Base-by-base conservation (phyloP, 306 rosid species). In the Pachyrhizus erosus region DNA sequence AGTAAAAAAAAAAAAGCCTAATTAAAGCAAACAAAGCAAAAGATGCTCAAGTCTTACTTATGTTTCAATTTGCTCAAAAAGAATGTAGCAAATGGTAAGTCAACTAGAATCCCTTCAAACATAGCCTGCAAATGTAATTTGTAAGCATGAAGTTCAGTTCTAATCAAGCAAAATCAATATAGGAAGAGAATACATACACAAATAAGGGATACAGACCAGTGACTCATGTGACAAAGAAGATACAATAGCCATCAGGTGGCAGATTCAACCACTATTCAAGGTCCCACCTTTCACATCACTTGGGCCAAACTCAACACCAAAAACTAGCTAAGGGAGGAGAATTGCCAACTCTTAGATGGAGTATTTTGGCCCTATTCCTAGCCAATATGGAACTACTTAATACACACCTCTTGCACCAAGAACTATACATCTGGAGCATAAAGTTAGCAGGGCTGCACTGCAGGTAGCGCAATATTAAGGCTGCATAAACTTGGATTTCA, bases 51-150 rank as follows among this genome's bases (percentile, higher is more conserved):
- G 78, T 78, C 99, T 92, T 91, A 96, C 99, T 93, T 96, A 73
- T 89, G 96, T 87, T 93, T 96, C 87, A 96, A 81, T 88, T 96
- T 96, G 91, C 99, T 96, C 89, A 93, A 84, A 85, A 96, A 96
- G 90, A 96, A 96, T 13, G 98, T 93, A 46, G 99, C 99, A 80
- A 96, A 96, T 58, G 98, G 98, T 81, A 96, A 92, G 82, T 96
- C 99, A 65, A 96, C 99, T 21, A 96, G 96, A 89, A 96, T 93
- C 74, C 99, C 99, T 88, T 96, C 99, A 76, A 93, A 96, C 99
- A 96, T 92, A 48, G 98, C 98, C 99, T 96, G 84, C 79, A 88
- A 84, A 73, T 39, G 69, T 73, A 81, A 74, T 12, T n/a, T 33
- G 39, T 34, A 65, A 57, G 51, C 3, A 17, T 51, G 40, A 31